Conservation (phyloP, 2,329 filamentous ascomycete genomes). For the Colletotrichum sp. region DNA sequence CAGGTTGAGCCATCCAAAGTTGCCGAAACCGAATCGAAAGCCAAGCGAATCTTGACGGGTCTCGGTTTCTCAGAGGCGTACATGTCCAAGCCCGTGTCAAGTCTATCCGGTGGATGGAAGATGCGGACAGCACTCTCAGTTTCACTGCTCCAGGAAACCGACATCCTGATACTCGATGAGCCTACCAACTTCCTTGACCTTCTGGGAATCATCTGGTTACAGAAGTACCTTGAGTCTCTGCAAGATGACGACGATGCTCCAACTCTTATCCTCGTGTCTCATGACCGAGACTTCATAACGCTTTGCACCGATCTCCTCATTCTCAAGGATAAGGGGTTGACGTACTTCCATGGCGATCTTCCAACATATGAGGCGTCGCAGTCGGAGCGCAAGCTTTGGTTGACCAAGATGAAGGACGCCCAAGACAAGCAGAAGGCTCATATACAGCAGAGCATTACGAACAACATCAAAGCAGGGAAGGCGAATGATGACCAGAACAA, state of each 20-base stretch:
- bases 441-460: constrained; percentile 77
- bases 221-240: constrained; percentile 69
- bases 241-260: constrained; percentile 57
- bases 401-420: constrained; percentile 79
- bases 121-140: constrained; percentile 72
- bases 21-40: constrained; percentile 67
- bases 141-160: constrained; percentile 73
- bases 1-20: constrained; percentile 71
- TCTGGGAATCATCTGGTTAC: constrained; percentile 84
- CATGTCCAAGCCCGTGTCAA: constrained; percentile 63
- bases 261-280: constrained; percentile 80
- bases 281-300: constrained; percentile 83
- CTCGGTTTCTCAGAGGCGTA: constrained; percentile 72
- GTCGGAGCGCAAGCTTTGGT: constrained; percentile 69
- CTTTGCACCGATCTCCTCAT: constrained; percentile 80
- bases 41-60: constrained; percentile 69
- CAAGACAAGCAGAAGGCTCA: constrained; percentile 82
- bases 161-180: constrained; percentile 84
- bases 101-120: constrained; percentile 78
- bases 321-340: constrained; percentile 72
- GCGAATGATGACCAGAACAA: constrained; percentile 84
- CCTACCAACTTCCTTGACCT: constrained; percentile 88
- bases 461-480: constrained; percentile 77
- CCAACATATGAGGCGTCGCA: constrained; percentile 73
- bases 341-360: constrained; percentile 78